Conservation (phyloP, 306 rosid species). For the Vicia villosa region DNA sequence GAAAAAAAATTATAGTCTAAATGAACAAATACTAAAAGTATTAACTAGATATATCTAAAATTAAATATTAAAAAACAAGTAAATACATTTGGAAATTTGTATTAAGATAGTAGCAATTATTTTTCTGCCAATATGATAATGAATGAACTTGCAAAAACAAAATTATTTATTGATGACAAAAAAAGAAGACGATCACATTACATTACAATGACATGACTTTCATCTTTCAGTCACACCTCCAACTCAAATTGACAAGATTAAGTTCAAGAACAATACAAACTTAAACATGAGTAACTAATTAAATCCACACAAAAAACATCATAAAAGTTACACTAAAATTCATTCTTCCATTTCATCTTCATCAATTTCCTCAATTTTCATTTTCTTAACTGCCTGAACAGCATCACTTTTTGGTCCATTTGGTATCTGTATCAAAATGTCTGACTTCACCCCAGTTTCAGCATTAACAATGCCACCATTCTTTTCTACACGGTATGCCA, state of each 20-base stretch:
- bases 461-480: constrained; percentile 81
- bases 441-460: constrained; percentile 67
- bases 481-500: constrained; percentile 67
- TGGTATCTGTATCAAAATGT: constrained; percentile 74
- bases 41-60: too few species aligned
- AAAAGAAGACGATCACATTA: background rate
- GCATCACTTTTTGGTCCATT: constrained; percentile 48
- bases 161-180: background rate
- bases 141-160: background rate
- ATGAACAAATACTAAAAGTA: too few species aligned
- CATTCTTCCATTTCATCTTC: constrained; percentile 68
- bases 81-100: too few species aligned
- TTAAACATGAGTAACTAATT: background rate
- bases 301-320: background rate
- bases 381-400: constrained; percentile 75
- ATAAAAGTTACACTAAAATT: background rate
- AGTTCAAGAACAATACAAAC: background rate
- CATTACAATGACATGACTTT: background rate
- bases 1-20: too few species aligned
- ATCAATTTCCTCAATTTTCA: constrained; percentile 75
- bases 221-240: background rate
- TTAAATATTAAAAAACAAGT: too few species aligned
- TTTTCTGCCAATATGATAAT: too few species aligned
- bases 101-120: too few species aligned
- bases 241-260: background rate